Conservation (phyloP, 2,329 filamentous ascomycete genomes). For the Ophiostoma novo-ulmi region DNA sequence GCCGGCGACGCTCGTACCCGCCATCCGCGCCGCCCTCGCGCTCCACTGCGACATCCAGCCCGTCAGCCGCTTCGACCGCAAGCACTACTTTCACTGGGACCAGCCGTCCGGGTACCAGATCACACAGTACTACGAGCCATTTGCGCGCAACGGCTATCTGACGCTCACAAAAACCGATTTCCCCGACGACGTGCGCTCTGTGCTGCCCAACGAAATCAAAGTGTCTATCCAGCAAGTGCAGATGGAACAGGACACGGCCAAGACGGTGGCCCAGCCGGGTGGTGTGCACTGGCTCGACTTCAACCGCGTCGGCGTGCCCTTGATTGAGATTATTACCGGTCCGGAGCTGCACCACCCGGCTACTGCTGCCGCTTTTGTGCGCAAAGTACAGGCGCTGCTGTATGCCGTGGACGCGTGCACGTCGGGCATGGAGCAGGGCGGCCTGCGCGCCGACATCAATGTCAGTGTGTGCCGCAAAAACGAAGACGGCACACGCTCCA, state of each 20-base stretch:
- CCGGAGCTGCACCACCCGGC: constrained; percentile 82
- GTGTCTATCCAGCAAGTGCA: constrained; percentile 91
- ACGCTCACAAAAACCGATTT: constrained; percentile 49
- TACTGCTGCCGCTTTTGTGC: constrained; percentile 81
- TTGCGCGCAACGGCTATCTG: constrained; percentile 66
- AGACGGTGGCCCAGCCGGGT: constrained; percentile 74
- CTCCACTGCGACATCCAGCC: constrained; percentile 73
- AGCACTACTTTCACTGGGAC: constrained; percentile 99
- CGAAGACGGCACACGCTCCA: neutral
- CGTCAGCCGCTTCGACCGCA: constrained; percentile 82
- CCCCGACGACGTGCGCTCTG: constrained; percentile 72
- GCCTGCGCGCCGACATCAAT: constrained; percentile 88
- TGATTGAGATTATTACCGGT: constrained; percentile 92
- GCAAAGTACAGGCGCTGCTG: constrained; percentile 79
- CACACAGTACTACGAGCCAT: constrained; percentile 83
- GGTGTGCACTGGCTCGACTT: constrained; percentile 80
- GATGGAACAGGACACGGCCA: constrained; percentile 96
- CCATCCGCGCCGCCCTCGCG: constrained; percentile 81
- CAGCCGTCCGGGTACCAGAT: constrained; percentile 96
- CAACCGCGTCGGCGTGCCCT: constrained; percentile 82
- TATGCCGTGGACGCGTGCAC: constrained; percentile 78
- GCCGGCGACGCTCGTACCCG: constrained; percentile 74
- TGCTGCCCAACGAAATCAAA: constrained; percentile 64
- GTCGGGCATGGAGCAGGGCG: constrained; percentile 88
- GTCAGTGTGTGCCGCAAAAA: constrained; percentile 61